phyloP scores from a whole-genome alignment of 768 basidiomycete species.

The Terana coerulea region DNA sequence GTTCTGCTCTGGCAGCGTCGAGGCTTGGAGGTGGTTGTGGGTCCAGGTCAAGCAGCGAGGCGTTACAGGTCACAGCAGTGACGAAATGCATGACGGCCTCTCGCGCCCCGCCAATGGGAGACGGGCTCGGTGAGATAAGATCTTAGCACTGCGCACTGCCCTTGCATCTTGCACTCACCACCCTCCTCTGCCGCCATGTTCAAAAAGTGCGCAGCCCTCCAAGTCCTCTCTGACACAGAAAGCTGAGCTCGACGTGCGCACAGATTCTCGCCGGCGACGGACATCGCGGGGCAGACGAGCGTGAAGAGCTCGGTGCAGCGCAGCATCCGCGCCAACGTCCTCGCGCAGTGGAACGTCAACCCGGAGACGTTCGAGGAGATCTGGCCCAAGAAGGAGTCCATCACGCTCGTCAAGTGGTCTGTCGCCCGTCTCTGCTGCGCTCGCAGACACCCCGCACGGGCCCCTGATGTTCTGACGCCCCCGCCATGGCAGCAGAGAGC shows the following conservation, averaged over 20 bases:
- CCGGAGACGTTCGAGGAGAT: conserved; percentile 82
- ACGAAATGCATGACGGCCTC: neutral
- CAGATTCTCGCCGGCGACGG: conserved; percentile 71
- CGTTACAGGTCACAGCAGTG: neutral
- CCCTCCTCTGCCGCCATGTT: conserved; percentile 9
- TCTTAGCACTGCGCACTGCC: neutral
- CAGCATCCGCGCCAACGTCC: conserved; percentile 72
- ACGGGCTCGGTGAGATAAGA: conserved; percentile 6
- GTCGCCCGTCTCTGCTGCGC: conserved; percentile 23
- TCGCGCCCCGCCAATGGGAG: neutral
- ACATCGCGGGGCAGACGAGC: conserved; percentile 86
- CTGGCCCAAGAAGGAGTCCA: conserved; percentile 98
- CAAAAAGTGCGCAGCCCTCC: conserved; percentile 11
- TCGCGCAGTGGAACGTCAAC: conserved; percentile 82
- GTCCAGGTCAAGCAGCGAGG: neutral
- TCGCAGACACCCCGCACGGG: neutral
- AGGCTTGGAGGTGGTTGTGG: neutral
- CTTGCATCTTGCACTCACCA: neutral
- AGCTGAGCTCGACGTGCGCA: neutral
- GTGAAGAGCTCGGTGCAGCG: conserved; percentile 94
- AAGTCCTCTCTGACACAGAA: neutral
- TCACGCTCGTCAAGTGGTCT: conserved; percentile 93
- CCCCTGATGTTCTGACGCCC: neutral
- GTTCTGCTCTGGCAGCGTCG: neutral
- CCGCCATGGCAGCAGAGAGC: conserved; percentile 73